Evolutionary conservation across 2,329 filamentous ascomycete genomes (phyloP).

Genomic region (Ophiostoma populinum): DNA sequence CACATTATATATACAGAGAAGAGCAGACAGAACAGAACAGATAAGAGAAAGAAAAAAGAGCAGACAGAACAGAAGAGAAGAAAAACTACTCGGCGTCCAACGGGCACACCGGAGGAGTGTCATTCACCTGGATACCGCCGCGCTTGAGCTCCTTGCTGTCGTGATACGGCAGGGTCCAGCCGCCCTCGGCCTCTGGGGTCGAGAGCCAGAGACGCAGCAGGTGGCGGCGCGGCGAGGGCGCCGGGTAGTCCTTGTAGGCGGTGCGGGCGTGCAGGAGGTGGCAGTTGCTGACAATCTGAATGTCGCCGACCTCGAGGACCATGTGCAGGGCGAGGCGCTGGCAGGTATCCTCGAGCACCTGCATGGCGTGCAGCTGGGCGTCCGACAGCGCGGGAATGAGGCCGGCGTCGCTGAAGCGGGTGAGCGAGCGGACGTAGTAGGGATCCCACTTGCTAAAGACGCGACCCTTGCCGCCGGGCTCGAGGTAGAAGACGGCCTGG

Average conservation of each 20-base stretch:
- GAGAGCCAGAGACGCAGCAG: conserved; percentile 73
- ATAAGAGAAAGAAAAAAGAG: no score
- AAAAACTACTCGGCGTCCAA: conserved; percentile 55
- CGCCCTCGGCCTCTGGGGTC: conserved; percentile 65
- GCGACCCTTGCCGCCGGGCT: conserved; percentile 45
- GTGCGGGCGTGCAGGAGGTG: conserved; percentile 72
- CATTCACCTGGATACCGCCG: conserved; percentile 74
- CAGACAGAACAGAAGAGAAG: no score
- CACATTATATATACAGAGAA: no score
- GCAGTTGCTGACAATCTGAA: conserved; percentile 69
- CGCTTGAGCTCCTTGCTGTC: conserved; percentile 74
- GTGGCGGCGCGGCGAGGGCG: conserved; percentile 55
- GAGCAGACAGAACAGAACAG: no score
- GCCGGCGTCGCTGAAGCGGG: conserved; percentile 55
- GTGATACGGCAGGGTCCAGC: conserved; percentile 69
- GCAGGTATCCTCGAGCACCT: conserved; percentile 61
- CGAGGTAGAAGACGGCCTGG: conserved; percentile 59
- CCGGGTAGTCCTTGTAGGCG: conserved; percentile 49
- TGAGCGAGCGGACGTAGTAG: conserved; percentile 65
- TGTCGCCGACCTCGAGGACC: conserved; percentile 72
- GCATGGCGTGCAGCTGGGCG: conserved; percentile 49
- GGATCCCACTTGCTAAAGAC: conserved; percentile 82
- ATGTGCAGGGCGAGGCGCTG: conserved; percentile 61
- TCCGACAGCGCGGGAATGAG: conserved; percentile 54
- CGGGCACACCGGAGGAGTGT: conserved; percentile 56